Evolutionary conservation across 2,329 filamentous ascomycete genomes (phyloP).

Genomic region (Penicillium rolfsii): DNA sequence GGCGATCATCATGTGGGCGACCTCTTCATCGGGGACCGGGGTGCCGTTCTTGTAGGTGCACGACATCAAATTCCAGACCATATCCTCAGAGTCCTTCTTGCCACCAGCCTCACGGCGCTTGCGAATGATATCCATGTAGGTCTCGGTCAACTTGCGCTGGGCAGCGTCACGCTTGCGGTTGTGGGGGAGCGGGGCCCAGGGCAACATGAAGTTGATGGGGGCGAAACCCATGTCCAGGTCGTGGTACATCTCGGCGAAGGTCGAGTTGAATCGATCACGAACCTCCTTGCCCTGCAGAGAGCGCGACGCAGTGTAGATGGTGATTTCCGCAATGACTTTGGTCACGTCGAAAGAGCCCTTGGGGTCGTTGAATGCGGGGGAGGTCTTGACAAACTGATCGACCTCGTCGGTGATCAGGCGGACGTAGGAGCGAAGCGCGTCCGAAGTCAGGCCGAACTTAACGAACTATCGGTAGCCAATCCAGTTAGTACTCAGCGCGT

Average conservation of each 20-base stretch:
- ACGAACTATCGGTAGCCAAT: constrained; percentile 53
- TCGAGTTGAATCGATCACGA: constrained; percentile 76
- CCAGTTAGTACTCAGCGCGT: neutral
- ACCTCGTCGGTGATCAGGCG: constrained; percentile 77
- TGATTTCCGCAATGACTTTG: constrained; percentile 79
- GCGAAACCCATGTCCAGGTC: constrained; percentile 89
- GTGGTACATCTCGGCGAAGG: constrained; percentile 81
- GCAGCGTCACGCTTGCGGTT: constrained; percentile 80
- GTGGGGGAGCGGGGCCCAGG: constrained; percentile 86
- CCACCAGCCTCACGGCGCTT: constrained; percentile 63
- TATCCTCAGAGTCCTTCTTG: constrained; percentile 66
- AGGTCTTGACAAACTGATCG: constrained; percentile 70
- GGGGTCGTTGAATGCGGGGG: constrained; percentile 67
- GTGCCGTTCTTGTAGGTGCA: constrained; percentile 82
- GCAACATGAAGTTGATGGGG: constrained; percentile 86
- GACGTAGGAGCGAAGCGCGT: constrained; percentile 71
- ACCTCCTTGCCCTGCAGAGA: constrained; percentile 84
- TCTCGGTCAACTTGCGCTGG: constrained; percentile 76
- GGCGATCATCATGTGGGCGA: constrained; percentile 93
- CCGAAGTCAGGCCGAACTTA: constrained; percentile 65
- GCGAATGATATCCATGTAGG: constrained; percentile 81
- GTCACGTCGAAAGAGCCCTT: constrained; percentile 73
- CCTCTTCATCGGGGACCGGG: constrained; percentile 77
- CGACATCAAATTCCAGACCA: constrained; percentile 89
- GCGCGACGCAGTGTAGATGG: constrained; percentile 86